Base-by-base conservation (phyloP, 2,329 filamentous ascomycete species). In the Venturia asperata region DNA sequence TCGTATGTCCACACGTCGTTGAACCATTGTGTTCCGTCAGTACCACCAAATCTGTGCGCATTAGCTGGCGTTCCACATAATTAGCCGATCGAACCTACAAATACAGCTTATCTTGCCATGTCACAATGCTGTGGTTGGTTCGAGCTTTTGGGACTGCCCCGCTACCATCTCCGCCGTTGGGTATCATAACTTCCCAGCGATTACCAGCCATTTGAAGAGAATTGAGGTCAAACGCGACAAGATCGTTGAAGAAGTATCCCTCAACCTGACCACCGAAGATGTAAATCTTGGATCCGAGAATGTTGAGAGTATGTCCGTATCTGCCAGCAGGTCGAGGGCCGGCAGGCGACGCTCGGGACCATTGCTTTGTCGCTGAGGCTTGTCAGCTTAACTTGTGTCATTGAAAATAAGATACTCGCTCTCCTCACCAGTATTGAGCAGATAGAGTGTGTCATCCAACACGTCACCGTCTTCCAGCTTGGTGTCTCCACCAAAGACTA, bases 1-100 rank as follows among this genome's bases (percentile, higher is more conserved):
- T 97, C 93, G 74, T 94, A 99, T 63, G 88, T 91, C 94, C 94
- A 99, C 61, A 99, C 94, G 74, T 99, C 94, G 75, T 97, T 99
- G 79, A 97, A 99, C 95, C 94, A 99, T 72, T 90, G 87, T 65
- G 92, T 85, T 49, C 94, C 94, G 74, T 99, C 96, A 1, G 94
- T 99, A 68, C 94, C 94, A 70, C 94, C 94, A 74, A 99, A 99
- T n/a, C 90, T 94, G 52, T 42, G 58, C 27, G 21, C 19, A 43
- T 47, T 34, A 56, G 43, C 62, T 42, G 61, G 37, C 64, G 64
- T 24, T 43, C 52, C 58, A 10, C 17, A 42, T 9, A 30, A 49
- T 37, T 45, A 6, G 34, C n/a, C 15, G 56, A 30, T n/a, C 61
- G 64, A 34, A 83, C 89, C 82, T 83, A 93, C 87, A 99, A 81